These are phyloP conservation scores for Colletotrichum scovillei DNA, from an alignment of 2,329 filamentous ascomycete genomes.

Conservation along the genomic window DNA sequence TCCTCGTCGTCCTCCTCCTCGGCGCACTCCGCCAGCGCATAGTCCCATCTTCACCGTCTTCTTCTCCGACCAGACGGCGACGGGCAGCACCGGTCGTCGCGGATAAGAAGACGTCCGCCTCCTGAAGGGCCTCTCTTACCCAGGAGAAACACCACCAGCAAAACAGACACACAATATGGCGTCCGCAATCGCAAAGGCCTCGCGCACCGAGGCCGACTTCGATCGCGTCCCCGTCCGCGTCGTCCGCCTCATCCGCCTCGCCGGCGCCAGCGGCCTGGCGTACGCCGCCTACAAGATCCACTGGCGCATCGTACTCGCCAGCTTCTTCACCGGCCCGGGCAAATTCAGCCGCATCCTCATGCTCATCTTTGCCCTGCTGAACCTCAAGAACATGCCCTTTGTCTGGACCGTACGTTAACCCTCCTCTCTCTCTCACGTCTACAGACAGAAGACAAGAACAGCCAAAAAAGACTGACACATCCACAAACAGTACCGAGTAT, in stretches of 20 bases:
- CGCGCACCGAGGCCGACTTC: slow-evolving; percentile 38
- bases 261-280: slow-evolving; percentile 53
- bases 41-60: slow-evolving; percentile 6
- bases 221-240: slow-evolving; percentile 40
- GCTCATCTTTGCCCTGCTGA: slow-evolving; percentile 68
- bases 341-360: slow-evolving; percentile 63
- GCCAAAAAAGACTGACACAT: neutral
- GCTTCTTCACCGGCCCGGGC: slow-evolving; percentile 66
- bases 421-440: too few relatives aligned
- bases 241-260: slow-evolving; percentile 49
- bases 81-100: slow-evolving; percentile 11
- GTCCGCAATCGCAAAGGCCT: slow-evolving; percentile 28
- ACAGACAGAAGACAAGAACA: too few relatives aligned
- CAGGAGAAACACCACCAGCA: neutral
- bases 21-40: slow-evolving; percentile 47
- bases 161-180: slow-evolving; percentile 3
- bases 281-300: slow-evolving; percentile 60
- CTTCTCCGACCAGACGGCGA: slow-evolving; percentile 13
- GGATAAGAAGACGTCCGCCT: slow-evolving; percentile 21
- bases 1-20: slow-evolving; percentile 48
- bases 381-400: slow-evolving; percentile 80
- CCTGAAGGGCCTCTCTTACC: neutral
- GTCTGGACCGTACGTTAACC: slow-evolving; percentile 76
- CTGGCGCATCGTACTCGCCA: slow-evolving; percentile 49
- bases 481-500: slow-evolving; percentile 63